Evolutionary conservation across 352 stramenopile species (phyloP).

Genomic region (Pythium brachiatum): DNA sequence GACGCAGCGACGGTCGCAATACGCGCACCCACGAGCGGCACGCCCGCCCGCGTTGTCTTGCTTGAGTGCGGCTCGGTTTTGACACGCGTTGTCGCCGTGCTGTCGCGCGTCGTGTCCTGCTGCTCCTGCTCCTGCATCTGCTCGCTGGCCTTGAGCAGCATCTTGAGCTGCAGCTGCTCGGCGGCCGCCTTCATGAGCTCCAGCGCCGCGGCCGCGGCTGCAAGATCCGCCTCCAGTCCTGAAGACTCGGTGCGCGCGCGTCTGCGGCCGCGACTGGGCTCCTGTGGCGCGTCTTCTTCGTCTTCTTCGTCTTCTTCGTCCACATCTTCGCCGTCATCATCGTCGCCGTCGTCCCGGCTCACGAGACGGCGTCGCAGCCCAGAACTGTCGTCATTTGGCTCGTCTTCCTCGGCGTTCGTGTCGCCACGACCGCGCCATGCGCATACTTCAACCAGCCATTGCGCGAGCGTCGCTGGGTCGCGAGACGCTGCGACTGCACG

Average conservation of each 20-base stretch:
- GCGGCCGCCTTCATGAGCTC: slow-evolving; percentile 53
- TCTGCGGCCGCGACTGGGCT: slow-evolving; percentile 8
- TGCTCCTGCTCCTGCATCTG: slow-evolving; percentile 41
- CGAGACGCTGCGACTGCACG: not conserved
- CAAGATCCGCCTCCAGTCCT: slow-evolving; percentile 20
- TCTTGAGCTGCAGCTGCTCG: slow-evolving; percentile 52
- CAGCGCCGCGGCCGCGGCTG: slow-evolving; percentile 40
- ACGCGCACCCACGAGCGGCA: slow-evolving; percentile 42
- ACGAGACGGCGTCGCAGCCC: not conserved
- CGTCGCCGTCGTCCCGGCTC: slow-evolving; percentile 2
- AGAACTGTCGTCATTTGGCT: slow-evolving; percentile 19
- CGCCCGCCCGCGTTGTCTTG: slow-evolving; percentile 18
- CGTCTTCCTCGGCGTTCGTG: not conserved
- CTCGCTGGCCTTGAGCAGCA: slow-evolving; percentile 44
- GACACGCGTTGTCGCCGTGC: not conserved
- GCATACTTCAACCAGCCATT: slow-evolving; percentile 25
- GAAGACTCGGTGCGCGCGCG: slow-evolving; percentile 13
- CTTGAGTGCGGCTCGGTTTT: too few relatives aligned
- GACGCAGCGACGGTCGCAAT: slow-evolving; percentile 27
- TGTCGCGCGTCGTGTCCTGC: slow-evolving; percentile 24
- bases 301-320: slow-evolving; percentile 8
- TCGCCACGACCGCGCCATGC: not conserved
- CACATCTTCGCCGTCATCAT: slow-evolving; percentile 15
- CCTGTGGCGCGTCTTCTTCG: too few relatives aligned
- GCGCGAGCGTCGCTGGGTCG: slow-evolving; percentile 21